Evolutionary conservation across 768 basidiomycete species (phyloP), one percentile per base, ranked within the genome.

Genomic region (Agrocybe chaxingu): DNA sequence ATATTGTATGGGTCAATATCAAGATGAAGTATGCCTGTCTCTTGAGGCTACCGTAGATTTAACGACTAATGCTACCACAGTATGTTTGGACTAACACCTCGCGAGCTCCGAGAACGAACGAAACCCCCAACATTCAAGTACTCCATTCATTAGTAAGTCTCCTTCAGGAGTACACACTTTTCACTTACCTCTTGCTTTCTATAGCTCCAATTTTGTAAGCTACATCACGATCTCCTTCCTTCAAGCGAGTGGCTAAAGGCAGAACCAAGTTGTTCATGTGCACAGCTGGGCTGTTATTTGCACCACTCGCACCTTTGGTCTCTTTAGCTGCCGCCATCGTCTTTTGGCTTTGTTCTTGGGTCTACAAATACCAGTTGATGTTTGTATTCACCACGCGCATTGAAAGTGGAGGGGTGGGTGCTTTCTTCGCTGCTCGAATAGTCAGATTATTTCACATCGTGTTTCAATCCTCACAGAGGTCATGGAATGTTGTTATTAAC

Each of bases 121-220:
- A 84, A 92, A 63, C 92, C 92, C 10, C 87, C 89, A 2, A 82
- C 85, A n/a, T 96, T 94, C 67, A 81, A 93, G 59, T 94, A 89
- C 69, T 79, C 87, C 8, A 77, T 92, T 45, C 90, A 89, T 65
- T 92, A 89, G 84, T 91, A 54, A 63, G 87, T 78, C 24, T 33
- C 42, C 46, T 32, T 24, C 24, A 24, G 10, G 38, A 33, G 32
- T 7, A 31, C n/a, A n/a, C 8, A 29, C 18, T 6, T 45, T 32
- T 2, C 31, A 38, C 29, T 44, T 41, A 48, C 9, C 3, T 12
- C 5, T 36, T 42, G 10, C 30, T 8, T n/a, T 29, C 35, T 29
- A 2, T 32, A 65, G 63, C 38, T 67, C 66, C 13, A 66, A 67
- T 42, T 52, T 69, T 13, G 68, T 69, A 53, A 48, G 62, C 50